Percentiles rank a stretch among this genome's conserved stretches.
Conservation (phyloP, 176 grass and related monocot genomes). For the Triticum dicoccoides region DNA sequence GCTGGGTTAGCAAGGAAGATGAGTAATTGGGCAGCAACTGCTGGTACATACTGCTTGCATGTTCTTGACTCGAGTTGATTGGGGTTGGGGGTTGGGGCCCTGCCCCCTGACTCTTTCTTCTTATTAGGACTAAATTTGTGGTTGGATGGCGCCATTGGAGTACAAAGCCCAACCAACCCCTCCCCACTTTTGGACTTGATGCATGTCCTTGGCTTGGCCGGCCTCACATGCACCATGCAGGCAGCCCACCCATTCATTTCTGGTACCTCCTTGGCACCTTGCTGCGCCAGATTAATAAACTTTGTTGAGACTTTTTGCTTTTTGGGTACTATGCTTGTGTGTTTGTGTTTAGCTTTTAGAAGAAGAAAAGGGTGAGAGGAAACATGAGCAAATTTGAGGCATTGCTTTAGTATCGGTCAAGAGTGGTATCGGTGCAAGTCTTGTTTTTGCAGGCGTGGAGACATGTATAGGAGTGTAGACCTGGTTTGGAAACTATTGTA, state of each 20-base stretch:
- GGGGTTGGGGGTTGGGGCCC: background rate
- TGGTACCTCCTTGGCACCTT: background rate
- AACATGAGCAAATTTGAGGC: background rate
- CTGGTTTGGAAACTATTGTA: background rate
- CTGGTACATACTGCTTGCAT: background rate
- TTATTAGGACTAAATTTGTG: background rate
- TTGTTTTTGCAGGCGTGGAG: background rate
- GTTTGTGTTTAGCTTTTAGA: background rate
- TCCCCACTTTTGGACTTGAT: constrained; percentile 30
- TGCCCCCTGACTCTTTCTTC: background rate
- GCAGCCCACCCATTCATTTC: background rate
- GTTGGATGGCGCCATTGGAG: constrained; percentile 23
- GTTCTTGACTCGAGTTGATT: constrained; percentile 18
- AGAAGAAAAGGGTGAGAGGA: background rate
- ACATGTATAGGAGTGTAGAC: background rate
- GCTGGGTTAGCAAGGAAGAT: constrained; percentile 50
- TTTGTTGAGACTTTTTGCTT: background rate
- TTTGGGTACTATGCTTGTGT: background rate
- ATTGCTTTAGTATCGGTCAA: background rate
- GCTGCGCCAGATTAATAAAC: background rate
- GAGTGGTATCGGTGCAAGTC: background rate
- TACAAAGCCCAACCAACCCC: constrained; percentile 22
- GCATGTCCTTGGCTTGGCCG: background rate
- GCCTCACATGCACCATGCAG: constrained; percentile 38
- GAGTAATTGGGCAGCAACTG: constrained; percentile 46